These are phyloP conservation scores for Ceratocystiopsis sp. DNA, from an alignment of 2,329 filamentous ascomycete species.

Conservation along the genomic window DNA sequence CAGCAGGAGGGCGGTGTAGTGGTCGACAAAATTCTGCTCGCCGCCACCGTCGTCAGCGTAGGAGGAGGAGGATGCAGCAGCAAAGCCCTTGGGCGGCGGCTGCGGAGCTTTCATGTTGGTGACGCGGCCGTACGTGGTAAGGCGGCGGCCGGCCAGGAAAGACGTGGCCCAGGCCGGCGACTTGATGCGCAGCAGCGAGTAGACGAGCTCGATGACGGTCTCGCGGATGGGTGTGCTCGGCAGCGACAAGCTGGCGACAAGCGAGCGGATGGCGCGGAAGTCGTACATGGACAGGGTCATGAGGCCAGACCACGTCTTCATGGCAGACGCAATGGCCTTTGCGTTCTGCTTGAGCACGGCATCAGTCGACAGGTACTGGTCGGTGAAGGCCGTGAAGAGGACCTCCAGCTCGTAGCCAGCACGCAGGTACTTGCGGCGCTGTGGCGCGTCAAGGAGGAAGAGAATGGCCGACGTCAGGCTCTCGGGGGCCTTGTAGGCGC, in stretches of 20 bases:
- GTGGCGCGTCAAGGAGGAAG: slow-evolving; percentile 73
- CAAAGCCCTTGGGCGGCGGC: slow-evolving; percentile 25
- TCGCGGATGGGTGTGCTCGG: slow-evolving; percentile 44
- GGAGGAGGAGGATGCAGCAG: slow-evolving; percentile 6
- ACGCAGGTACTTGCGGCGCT: slow-evolving; percentile 63
- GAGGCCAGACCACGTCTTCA: slow-evolving; percentile 88
- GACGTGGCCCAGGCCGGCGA: slow-evolving; percentile 88
- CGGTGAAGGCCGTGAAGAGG: slow-evolving; percentile 83
- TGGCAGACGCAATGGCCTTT: slow-evolving; percentile 75
- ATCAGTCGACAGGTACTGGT: slow-evolving; percentile 49
- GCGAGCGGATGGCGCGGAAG: slow-evolving; percentile 66
- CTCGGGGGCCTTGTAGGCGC: slow-evolving; percentile 81
- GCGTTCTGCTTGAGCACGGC: slow-evolving; percentile 64
- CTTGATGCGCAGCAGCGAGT: slow-evolving; percentile 69
- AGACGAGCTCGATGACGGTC: slow-evolving; percentile 75
- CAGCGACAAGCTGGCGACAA: slow-evolving; percentile 47
- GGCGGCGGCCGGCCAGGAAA: slow-evolving; percentile 75
- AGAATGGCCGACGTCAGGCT: slow-evolving; percentile 77
- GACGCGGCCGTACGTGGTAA: slow-evolving; percentile 94
- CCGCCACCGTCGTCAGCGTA: slow-evolving; percentile 49
- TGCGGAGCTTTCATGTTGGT: slow-evolving; percentile 57
- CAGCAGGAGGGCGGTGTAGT: slow-evolving; percentile 80
- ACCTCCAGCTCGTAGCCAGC: slow-evolving; percentile 81
- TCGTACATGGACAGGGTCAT: slow-evolving; percentile 79
- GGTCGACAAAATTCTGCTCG: slow-evolving; percentile 75